Evolutionary conservation across 257 asterid genomes (phyloP).

Genomic region (Ballota nigra): DNA sequence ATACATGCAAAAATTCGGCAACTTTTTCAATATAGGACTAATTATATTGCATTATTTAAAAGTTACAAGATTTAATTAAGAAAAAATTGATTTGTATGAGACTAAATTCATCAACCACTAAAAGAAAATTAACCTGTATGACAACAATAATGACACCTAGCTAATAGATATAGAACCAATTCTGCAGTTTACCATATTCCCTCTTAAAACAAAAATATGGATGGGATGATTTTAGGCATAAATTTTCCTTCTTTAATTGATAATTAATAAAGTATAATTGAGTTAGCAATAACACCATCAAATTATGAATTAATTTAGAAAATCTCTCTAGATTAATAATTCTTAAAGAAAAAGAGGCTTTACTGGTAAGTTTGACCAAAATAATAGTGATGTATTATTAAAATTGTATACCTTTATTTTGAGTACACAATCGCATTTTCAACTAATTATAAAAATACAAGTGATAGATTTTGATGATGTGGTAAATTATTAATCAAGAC

Average conservation of each 20-base stretch:
- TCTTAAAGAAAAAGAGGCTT: background rate
- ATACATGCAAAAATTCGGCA: too few relatives aligned
- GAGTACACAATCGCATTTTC: background rate
- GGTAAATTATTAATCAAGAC: background rate
- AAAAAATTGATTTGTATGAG: too few relatives aligned
- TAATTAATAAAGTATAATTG: background rate
- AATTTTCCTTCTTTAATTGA: background rate
- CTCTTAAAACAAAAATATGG: too few relatives aligned
- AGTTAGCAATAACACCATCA: background rate
- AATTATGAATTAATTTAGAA: background rate
- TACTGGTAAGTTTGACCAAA: conserved; percentile 8
- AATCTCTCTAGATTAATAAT: background rate
- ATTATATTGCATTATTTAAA: too few relatives aligned
- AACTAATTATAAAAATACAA: background rate
- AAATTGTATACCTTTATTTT: background rate
- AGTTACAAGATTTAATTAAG: too few relatives aligned
- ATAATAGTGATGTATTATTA: background rate
- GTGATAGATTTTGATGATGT: background rate
- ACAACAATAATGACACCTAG: too few relatives aligned
- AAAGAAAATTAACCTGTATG: too few relatives aligned
- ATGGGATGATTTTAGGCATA: too few relatives aligned
- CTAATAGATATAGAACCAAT: too few relatives aligned
- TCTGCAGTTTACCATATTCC: too few relatives aligned
- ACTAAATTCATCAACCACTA: too few relatives aligned
- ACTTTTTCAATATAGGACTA: too few relatives aligned